A percentile compares a stretch with the other conserved stretches of the same genome.
Conservation (phyloP, 164 flowering plant genomes). For the Magnolia officinalis region DNA sequence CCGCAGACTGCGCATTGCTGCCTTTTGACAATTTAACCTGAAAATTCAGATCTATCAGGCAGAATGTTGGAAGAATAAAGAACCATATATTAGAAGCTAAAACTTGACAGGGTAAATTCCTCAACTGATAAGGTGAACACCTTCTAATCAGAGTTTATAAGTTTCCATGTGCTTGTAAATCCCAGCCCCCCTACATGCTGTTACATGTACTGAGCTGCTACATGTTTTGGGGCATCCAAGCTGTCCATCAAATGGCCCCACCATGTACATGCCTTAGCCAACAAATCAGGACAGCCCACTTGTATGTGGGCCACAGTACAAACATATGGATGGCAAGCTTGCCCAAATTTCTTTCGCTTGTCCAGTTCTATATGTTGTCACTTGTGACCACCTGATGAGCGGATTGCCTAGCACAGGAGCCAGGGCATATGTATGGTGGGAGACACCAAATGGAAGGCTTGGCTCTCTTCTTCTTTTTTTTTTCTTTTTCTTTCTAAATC, state of each 20-base stretch:
- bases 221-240: background rate
- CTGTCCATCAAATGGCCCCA: background rate
- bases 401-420: too few species aligned
- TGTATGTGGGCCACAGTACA: background rate
- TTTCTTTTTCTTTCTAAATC: too few species aligned
- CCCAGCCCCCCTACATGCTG: background rate
- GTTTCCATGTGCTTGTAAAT: background rate
- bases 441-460: too few species aligned
- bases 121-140: background rate
- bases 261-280: background rate
- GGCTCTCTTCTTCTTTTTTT: too few species aligned
- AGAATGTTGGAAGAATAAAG: background rate
- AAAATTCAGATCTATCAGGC: slow-evolving; percentile 7
- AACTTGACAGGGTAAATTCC: background rate
- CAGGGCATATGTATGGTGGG: too few species aligned
- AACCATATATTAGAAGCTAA: background rate
- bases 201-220: background rate
- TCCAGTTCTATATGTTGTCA: too few species aligned
- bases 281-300: background rate
- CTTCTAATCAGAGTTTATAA: background rate
- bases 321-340: background rate
- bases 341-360: too few species aligned
- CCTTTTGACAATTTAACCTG: slow-evolving; percentile 86
- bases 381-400: too few species aligned
- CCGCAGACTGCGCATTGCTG: slow-evolving; percentile 79